Evolutionary conservation across 2,329 filamentous ascomycete species (phyloP), one percentile per base, ranked within the genome.

Genomic region (Neonectria coccinea): DNA sequence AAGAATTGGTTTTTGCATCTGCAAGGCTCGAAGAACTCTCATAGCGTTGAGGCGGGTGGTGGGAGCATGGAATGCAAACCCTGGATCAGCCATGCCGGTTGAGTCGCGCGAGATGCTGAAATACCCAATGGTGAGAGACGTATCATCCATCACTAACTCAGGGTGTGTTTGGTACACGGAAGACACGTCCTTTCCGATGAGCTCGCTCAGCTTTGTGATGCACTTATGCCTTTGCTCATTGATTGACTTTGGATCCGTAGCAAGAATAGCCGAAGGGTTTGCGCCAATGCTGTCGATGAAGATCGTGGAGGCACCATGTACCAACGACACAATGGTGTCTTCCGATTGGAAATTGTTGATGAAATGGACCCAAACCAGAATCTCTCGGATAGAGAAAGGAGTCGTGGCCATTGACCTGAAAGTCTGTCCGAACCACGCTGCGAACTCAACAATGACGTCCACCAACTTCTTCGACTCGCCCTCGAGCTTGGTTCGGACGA

Each of bases 261-360:
- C 90, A 56, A 97, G 85, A 67, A 97, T 84, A 0, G 93, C 94
- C 7, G 96, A 94, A 14, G 97, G 96, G 74, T 98, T 98, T 8
- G 96, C 96, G 36, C 96, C 96, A 16, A 99, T 86, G 1, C 94
- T 96, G 76, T 99, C 97, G 62, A 99, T 91, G 74, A 97, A 99
- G 1, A 99, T 94, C 79, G 97, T 94, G 1, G 94, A 91, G 33
- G 96, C 96, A 66, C 97, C 96, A 73, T 99, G 94, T 2, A 97
- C 80, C 25, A 88, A 75, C 14, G 81, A 81, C 65, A 82, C 76
- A 9, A 81, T 72, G 10, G 80, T 72, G 51, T 89, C 82, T 5
- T 80, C 73, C 36, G 79, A 77, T 14, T 82, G 75, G 65, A 85
- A 89, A 27, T 85, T 85, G 76, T 97, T 97, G 77, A 97, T 87